phyloP scores from a whole-genome alignment of 768 basidiomycete genomes.

The Phanerochaete sordida region DNA sequence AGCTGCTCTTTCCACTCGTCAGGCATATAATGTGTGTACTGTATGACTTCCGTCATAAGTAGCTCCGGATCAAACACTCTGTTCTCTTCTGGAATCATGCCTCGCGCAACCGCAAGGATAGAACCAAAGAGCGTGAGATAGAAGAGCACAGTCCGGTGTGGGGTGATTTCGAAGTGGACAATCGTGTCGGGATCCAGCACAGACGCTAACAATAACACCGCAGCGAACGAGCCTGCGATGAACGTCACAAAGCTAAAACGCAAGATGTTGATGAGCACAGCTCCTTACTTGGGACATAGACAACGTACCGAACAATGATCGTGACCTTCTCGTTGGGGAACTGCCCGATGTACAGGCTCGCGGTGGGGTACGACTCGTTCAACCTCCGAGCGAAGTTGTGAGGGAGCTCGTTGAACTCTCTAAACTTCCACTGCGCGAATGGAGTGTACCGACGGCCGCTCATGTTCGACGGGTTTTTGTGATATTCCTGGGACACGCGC shows the following conservation, averaged over 20 bases:
- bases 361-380: conserved; percentile 83
- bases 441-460: conserved; percentile 91
- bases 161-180: conserved; percentile 91
- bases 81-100: conserved; percentile 96
- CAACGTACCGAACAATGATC: conserved; percentile 78
- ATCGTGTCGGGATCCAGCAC: conserved; percentile 92
- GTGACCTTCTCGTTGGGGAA: conserved; percentile 95
- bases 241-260: conserved; percentile 87
- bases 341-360: conserved; percentile 95
- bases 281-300: no score
- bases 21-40: conserved; percentile 95
- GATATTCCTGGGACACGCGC: conserved; percentile 86
- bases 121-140: conserved; percentile 88
- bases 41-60: conserved; percentile 88
- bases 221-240: conserved; percentile 93
- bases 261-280: background rate
- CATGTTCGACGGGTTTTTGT: conserved; percentile 95
- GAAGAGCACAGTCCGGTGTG: conserved; percentile 90
- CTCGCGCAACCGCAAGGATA: conserved; percentile 83
- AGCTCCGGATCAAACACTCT: conserved; percentile 91
- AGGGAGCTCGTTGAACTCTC: conserved; percentile 97
- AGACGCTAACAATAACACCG: conserved; percentile 89
- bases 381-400: conserved; percentile 87
- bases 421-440: conserved; percentile 96
- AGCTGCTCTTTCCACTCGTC: conserved; percentile 86